Evolutionary conservation across 2,329 filamentous ascomycete genomes (phyloP).

Genomic region (Dactylonectria estremocensis): DNA sequence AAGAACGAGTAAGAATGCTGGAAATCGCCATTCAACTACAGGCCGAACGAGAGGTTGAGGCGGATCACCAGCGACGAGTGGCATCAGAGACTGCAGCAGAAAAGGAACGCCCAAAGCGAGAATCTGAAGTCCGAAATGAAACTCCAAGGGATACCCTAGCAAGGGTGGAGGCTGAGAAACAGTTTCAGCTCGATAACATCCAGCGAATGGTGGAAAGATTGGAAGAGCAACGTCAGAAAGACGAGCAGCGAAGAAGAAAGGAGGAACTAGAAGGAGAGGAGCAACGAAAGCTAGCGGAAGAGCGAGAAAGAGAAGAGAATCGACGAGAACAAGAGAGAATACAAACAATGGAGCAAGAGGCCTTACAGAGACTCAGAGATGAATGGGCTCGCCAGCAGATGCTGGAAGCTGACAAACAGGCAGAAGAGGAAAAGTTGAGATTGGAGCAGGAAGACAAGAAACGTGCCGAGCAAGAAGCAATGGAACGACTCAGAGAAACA

Average conservation of each 20-base stretch:
- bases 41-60: too few species aligned
- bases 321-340: background rate
- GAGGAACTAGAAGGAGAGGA: background rate
- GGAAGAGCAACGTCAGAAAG: constrained; percentile 13
- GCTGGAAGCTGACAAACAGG: background rate
- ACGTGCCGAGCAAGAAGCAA: constrained; percentile 6
- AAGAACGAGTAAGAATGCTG: background rate
- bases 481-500: background rate
- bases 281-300: background rate
- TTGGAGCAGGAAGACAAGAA: background rate
- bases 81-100: too few species aligned
- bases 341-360: constrained; percentile 9
- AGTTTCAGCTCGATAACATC: constrained; percentile 12
- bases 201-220: constrained; percentile 17
- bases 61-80: too few species aligned
- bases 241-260: constrained; percentile 1
- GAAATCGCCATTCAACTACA: too few species aligned
- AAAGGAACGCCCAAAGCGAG: too few species aligned
- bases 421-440: constrained; percentile 15
- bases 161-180: constrained; percentile 14
- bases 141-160: background rate
- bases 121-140: constrained; percentile 4
- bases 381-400: constrained; percentile 6
- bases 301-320: background rate
- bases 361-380: constrained; percentile 16